Evolutionary conservation across 1,284 basidiomycete genomes (phyloP), one percentile per base, ranked within the genome.

Genomic region (Austroboletus novae-zelandiae): DNA sequence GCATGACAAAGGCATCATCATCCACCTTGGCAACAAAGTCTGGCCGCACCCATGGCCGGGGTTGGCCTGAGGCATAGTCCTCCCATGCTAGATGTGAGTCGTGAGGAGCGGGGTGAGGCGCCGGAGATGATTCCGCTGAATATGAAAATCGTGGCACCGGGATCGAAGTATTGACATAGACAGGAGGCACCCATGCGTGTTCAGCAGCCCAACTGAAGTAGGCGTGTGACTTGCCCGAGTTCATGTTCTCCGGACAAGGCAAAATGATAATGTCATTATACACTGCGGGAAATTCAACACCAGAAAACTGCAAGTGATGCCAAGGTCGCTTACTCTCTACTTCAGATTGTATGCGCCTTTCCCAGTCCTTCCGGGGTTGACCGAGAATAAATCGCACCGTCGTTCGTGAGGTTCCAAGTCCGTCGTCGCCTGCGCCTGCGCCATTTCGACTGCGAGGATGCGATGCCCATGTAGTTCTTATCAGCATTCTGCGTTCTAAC

Each of bases 1-100:
- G 79, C 81, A 96, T 94, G 50, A 97, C 82, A 64, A 98, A 96
- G 11, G 91, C 83, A 67, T 98, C 94, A 62, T 98, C 94, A 67
- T 98, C 94, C 1, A 89, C 90, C 72, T 98, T 98, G 59, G 89
- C 82, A 35, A 98, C 83, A 61, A 85, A 97, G 64, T 96, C 91
- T 9, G 93, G 92, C 36, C 84, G 77, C 10, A 88, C 84, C 89
- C 89, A 91, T 9, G 78, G 73, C 37, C 64, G 70, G 3, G 77
- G 72, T 53, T 61, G 61, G 23, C 67, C 71, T 2, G 73, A 67
- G 18, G 61, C 66, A 43, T 75, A 69, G 59, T 87, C 82, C 48
- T 73, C 69, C 68, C 78, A 80, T 6, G 81, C 81, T 17, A 73
- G 62, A 25, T 72, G 60, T 18, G 87, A 77, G 61, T 91, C 88